Evolutionary conservation across 805 yeast genomes (phyloP).

Genomic region (Candida oleophila): DNA sequence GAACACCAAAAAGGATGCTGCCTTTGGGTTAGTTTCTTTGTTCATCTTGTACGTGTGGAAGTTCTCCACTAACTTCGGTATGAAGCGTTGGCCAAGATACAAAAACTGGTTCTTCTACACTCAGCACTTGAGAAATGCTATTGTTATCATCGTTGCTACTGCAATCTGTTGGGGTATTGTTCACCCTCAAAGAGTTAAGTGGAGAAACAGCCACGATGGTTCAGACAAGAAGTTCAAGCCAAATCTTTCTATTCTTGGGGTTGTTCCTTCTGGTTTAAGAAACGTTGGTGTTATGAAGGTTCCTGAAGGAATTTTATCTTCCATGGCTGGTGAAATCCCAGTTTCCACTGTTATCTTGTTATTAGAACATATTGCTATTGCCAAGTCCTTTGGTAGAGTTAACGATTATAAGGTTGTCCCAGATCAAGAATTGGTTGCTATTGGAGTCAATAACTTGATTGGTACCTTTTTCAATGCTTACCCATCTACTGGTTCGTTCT

Average conservation of each 20-base stretch:
- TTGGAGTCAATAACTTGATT: conserved; percentile 85
- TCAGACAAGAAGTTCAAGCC: conserved; percentile 26
- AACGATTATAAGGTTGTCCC: conserved; percentile 90
- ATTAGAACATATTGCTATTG: conserved; percentile 88
- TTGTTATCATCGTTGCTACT: conserved; percentile 79
- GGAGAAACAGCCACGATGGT: conserved; percentile 23
- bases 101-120: conserved; percentile 63
- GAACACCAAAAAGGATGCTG: conserved; percentile 74
- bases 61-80: conserved; percentile 56
- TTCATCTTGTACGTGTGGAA: conserved; percentile 74
- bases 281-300: conserved; percentile 72
- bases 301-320: conserved; percentile 56
- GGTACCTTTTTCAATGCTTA: conserved; percentile 93
- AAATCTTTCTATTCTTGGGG: conserved; percentile 64
- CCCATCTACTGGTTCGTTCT: conserved; percentile 95
- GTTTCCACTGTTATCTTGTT: conserved; percentile 80
- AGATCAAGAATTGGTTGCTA: conserved; percentile 91
- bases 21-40: conserved; percentile 79
- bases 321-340: conserved; percentile 76
- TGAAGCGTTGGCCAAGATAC: conserved; percentile 61
- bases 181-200: conserved; percentile 40
- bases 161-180: conserved; percentile 78
- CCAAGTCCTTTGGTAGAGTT: conserved; percentile 90
- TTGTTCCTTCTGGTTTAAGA: conserved; percentile 78
- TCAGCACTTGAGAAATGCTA: conserved; percentile 76